These are phyloP conservation scores for Beauveria sp. DNA, from an alignment of 2,329 filamentous ascomycete species.

Conservation along the genomic window DNA sequence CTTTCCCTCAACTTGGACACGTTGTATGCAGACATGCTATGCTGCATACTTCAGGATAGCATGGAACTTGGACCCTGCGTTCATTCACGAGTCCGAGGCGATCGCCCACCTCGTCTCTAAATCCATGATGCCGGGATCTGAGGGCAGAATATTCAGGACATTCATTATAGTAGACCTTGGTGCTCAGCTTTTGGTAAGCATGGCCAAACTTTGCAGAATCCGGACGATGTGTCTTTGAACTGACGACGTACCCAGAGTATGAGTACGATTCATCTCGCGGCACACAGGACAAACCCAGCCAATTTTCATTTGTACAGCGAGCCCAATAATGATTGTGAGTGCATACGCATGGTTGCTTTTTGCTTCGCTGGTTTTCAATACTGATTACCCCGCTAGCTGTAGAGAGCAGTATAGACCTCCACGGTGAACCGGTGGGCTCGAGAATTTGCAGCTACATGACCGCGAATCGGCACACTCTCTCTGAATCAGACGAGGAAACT, in stretches of 20 bases:
- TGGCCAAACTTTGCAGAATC: not conserved
- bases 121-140: no score
- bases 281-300: not conserved
- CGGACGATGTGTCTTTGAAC: not conserved
- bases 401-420: not conserved
- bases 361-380: not conserved
- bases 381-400: not conserved
- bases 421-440: not conserved
- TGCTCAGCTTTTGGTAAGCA: not conserved
- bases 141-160: no score
- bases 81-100: not conserved
- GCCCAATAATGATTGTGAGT: not conserved
- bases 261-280: not conserved
- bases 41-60: not conserved
- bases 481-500: not conserved
- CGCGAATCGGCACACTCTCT: not conserved
- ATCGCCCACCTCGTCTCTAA: not conserved
- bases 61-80: not conserved
- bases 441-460: not conserved
- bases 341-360: not conserved
- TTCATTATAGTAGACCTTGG: not conserved
- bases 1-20: not conserved
- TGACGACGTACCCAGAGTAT: not conserved
- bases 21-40: not conserved
- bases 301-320: not conserved